Base-by-base conservation (phyloP, 495 filamentous ascomycete genomes). In the Aspergillus wentii region DNA sequence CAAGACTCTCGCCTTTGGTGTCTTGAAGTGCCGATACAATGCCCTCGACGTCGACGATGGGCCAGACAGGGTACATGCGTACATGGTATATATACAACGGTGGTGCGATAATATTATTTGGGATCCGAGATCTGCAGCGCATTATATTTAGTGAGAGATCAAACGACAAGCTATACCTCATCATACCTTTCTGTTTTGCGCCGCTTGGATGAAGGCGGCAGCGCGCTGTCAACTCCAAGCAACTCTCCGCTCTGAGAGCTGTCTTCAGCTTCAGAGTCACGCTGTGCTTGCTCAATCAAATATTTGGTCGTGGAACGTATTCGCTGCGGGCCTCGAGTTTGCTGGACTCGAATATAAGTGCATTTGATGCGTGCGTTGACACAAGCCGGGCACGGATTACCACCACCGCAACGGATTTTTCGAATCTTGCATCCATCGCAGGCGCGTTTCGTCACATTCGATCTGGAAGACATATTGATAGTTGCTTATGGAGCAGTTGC, bases 41-140 rank as follows among this genome's bases (percentile, higher is more conserved):
- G 10, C 50, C 40, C 34, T 68, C 66, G 20, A 61, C 61, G 22
- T 66, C 54, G 5, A 71, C 60, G 17, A 73, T 57, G n/a, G 69
- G 69, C 69, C 69, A 73, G 9, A 73, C 64, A 1, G 64, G 56
- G 34, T 66, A 70, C 41, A 69, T 53, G n/a, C 62, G 61, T 11
- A 64, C 54, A 20, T 68, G 67, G 46, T 70, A 73, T 8, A 69
- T 62, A 37, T 51, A 51, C 2, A 58, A 35, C 3, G 44, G 38
- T 8, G 44, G 30, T 5, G 42, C 44, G 19, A 57, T 37, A 22
- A 35, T 44, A 16, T 57, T 46, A 8, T 47, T 46, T 1, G 60
- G 51, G 11, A 59, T 53, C 6, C 49, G 43, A 10, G 49, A 36
- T 16, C 47, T 41, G 31, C 40, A 35, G 21, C 32, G 2, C 5